Percentiles rank a stretch among this genome's conserved stretches.
These are phyloP conservation scores for Chrysoporthe austroafricana DNA, from an alignment of 2,329 filamentous ascomycete species.

Conservation along the genomic window DNA sequence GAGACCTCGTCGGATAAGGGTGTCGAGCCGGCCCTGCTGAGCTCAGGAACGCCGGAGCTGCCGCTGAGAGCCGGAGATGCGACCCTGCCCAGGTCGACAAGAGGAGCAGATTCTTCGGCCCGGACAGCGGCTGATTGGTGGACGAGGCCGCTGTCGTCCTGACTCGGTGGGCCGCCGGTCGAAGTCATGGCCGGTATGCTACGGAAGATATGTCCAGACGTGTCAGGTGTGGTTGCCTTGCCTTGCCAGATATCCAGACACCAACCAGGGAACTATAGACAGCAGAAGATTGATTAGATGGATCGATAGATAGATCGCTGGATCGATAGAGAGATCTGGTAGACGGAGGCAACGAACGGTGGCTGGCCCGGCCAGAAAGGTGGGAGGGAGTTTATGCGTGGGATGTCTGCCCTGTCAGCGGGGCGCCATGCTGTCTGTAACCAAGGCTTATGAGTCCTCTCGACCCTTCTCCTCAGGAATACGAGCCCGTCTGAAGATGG, in stretches of 20 bases:
- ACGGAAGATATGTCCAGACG: not conserved
- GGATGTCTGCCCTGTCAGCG: not conserved
- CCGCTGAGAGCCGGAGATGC: constrained; percentile 12
- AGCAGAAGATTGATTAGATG: not conserved
- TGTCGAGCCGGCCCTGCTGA: constrained; percentile 44
- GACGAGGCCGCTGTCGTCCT: not conserved
- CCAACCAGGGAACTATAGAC: not conserved
- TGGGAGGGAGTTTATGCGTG: not conserved
- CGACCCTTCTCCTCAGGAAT: not conserved
- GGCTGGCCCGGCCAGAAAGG: not conserved
- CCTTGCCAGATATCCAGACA: not conserved
- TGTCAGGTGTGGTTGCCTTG: not conserved
- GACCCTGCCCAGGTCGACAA: not conserved
- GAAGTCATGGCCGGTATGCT: constrained; percentile 14
- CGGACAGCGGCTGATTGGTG: constrained; percentile 12
- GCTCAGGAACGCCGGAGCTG: constrained; percentile 30
- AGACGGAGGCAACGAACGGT: not conserved
- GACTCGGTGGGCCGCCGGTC: constrained; percentile 14
- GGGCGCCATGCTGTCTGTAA: not conserved
- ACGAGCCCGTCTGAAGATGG: too few species aligned
- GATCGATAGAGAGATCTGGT: too few species aligned
- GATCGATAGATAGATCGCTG: too few species aligned
- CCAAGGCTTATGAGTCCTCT: not conserved
- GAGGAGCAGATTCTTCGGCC: constrained; percentile 8
- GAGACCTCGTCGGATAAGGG: constrained; percentile 32